These are phyloP conservation scores for Sutorius eximius DNA, from an alignment of 1,284 basidiomycete genomes.

Conservation along the genomic window DNA sequence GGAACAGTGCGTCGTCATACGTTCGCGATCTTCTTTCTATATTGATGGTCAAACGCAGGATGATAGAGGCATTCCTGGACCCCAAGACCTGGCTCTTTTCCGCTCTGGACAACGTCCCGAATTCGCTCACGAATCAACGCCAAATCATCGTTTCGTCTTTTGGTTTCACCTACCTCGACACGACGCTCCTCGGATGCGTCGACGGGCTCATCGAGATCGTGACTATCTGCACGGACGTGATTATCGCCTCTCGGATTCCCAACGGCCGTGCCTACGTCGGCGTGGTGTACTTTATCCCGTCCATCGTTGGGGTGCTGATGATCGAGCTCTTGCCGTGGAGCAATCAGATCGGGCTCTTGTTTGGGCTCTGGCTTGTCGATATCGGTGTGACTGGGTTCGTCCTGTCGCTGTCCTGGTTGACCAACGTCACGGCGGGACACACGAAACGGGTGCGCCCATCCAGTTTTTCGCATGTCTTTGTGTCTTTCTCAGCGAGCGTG, in stretches of 20 bases:
- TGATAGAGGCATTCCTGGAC: constrained; percentile 66
- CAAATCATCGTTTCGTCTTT: constrained; percentile 69
- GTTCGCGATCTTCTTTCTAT: background rate
- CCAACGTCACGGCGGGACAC: constrained; percentile 69
- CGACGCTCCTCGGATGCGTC: constrained; percentile 69
- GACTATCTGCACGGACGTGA: constrained; percentile 60
- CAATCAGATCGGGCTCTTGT: constrained; percentile 62
- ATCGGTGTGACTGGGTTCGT: constrained; percentile 66
- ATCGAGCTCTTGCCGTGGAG: constrained; percentile 63
- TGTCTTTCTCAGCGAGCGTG: background rate
- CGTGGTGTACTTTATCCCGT: constrained; percentile 62
- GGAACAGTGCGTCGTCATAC: constrained; percentile 56
- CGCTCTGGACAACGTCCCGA: constrained; percentile 63
- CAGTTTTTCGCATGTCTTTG: constrained; percentile 23
- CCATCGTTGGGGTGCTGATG: constrained; percentile 58
- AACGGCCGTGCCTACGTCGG: constrained; percentile 62
- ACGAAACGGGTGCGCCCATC: constrained; percentile 53
- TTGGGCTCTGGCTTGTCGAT: constrained; percentile 57
- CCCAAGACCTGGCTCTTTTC: constrained; percentile 73
- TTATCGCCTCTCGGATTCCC: constrained; percentile 49
- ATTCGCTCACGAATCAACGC: constrained; percentile 70
- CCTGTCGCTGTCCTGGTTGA: constrained; percentile 59
- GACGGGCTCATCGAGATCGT: constrained; percentile 63
- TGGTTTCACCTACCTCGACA: constrained; percentile 64
- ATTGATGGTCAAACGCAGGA: constrained; percentile 36